Base-by-base conservation (phyloP, 202 grass and related monocot species). In the Zizania palustris region DNA sequence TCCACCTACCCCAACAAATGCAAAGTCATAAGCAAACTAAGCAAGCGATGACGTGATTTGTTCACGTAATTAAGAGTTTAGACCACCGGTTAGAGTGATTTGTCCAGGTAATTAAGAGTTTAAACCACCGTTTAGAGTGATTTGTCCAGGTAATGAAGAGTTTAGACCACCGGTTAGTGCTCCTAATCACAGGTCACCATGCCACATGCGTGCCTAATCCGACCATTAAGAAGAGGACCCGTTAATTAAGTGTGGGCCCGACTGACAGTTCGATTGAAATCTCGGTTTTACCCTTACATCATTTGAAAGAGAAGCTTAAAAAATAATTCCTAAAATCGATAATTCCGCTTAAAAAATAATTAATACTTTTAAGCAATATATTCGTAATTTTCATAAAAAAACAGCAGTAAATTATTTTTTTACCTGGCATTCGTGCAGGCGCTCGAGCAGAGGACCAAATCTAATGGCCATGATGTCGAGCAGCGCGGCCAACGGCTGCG, bases 381-480 rank as follows among this genome's bases (percentile, higher is more conserved):
- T n/a, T n/a, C n/a, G n/a, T n/a, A n/a, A n/a, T n/a, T n/a, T n/a
- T n/a, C n/a, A n/a, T n/a, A n/a, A n/a, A n/a, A n/a, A n/a, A n/a
- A n/a, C n/a, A n/a, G n/a, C n/a, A n/a, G 83, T 59, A 84, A 84
- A 79, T 34, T 56, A 38, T 54, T 59, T 42, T 16, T 64, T 51
- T 83, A 98, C 95, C 95, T 95, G 89, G 76, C 67, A 80, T 60
- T 92, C 89, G 65, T 85, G 83, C 0, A 93, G 87, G 33, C 78
- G 80, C 15, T 92, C 73, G 77, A 98, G 88, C 49, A 87, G 56
- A 45, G 87, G 22, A 3, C 77, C 63, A 49, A 78, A 90, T 71
- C 83, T 85, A 72, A 85, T 67, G 7, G 67, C 83, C 69, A 98
- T 61, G 3, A 72, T 71, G 77, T 95, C 85, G 13, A 98, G 70